Percentiles rank a stretch among this genome's conserved stretches.
phyloP scores from a whole-genome alignment of 306 rosid species.

The Sechiopsis laciniata region DNA sequence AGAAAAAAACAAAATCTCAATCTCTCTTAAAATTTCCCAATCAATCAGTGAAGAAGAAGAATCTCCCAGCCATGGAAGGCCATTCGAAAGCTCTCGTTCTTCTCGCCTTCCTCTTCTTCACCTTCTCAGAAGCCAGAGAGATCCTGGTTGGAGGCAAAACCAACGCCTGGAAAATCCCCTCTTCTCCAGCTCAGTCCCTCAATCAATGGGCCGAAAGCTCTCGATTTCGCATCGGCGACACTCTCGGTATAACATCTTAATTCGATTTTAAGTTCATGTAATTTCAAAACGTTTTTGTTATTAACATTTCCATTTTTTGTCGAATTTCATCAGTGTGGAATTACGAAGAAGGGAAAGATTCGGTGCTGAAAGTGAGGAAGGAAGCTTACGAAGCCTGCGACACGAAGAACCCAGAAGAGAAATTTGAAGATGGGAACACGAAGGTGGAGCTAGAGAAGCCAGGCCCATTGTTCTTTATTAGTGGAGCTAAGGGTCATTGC shows the following conservation, averaged over 20 bases:
- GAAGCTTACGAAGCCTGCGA: slow-evolving; percentile 59
- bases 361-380: slow-evolving; percentile 61
- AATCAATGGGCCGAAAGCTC: slow-evolving; percentile 64
- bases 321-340: slow-evolving; percentile 47
- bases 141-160: slow-evolving; percentile 63
- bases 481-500: slow-evolving; percentile 73
- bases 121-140: slow-evolving; percentile 58
- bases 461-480: slow-evolving; percentile 74
- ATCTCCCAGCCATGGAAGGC: slow-evolving; percentile 37
- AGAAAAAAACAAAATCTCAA: no score
- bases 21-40: no score
- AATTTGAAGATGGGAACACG: slow-evolving; percentile 54
- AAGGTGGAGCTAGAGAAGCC: slow-evolving; percentile 55
- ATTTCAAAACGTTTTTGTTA: neutral
- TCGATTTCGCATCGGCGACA: slow-evolving; percentile 60
- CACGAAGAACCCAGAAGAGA: slow-evolving; percentile 35
- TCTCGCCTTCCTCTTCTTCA: slow-evolving; percentile 28
- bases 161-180: slow-evolving; percentile 64
- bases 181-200: slow-evolving; percentile 64
- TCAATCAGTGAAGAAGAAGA: no score
- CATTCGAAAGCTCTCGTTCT: slow-evolving; percentile 22
- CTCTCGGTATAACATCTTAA: slow-evolving; percentile 43
- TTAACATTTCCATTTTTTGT: neutral
- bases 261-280: no score
- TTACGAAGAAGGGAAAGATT: slow-evolving; percentile 66